These are phyloP conservation scores for Suhomyces tanzawaensis DNA, from an alignment of 805 yeast genomes.

Conservation along the genomic window DNA sequence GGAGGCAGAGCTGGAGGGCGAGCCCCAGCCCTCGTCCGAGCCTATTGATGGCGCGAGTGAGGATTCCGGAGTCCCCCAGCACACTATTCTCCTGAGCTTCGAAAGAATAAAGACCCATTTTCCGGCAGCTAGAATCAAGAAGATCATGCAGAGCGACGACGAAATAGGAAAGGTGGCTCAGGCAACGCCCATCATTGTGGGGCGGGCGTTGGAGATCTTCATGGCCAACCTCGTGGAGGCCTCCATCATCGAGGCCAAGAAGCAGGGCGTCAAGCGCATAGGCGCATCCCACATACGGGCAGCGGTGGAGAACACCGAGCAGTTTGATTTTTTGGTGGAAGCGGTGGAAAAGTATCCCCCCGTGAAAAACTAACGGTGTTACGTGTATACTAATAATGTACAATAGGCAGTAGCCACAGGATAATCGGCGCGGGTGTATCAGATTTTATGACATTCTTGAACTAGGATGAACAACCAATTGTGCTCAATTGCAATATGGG, in stretches of 20 bases:
- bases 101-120: conserved; percentile 72
- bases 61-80: conserved; percentile 19
- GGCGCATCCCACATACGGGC: conserved; percentile 78
- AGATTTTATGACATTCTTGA: too few relatives aligned
- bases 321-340: conserved; percentile 89
- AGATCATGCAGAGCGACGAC: conserved; percentile 96
- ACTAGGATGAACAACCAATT: too few relatives aligned
- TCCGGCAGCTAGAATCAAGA: conserved; percentile 92
- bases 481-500: too few relatives aligned
- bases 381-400: too few relatives aligned
- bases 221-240: conserved; percentile 87
- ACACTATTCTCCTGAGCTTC: conserved; percentile 34
- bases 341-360: conserved; percentile 61
- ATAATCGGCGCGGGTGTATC: too few relatives aligned
- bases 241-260: conserved; percentile 72
- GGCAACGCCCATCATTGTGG: conserved; percentile 97
- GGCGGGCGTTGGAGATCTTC: conserved; percentile 89
- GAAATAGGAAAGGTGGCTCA: conserved; percentile 98
- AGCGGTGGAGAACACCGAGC: conserved; percentile 83
- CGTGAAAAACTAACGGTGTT: conserved; percentile 27
- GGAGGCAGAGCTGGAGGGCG: neutral
- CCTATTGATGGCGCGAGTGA: too few relatives aligned
- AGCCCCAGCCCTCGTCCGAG: neutral
- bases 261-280: conserved; percentile 73
- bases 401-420: too few relatives aligned